A percentile compares a stretch with the other conserved stretches of the same genome.
Conservation (phyloP, 2,329 filamentous ascomycete genomes). For the Aspergillus puulaauensis region DNA sequence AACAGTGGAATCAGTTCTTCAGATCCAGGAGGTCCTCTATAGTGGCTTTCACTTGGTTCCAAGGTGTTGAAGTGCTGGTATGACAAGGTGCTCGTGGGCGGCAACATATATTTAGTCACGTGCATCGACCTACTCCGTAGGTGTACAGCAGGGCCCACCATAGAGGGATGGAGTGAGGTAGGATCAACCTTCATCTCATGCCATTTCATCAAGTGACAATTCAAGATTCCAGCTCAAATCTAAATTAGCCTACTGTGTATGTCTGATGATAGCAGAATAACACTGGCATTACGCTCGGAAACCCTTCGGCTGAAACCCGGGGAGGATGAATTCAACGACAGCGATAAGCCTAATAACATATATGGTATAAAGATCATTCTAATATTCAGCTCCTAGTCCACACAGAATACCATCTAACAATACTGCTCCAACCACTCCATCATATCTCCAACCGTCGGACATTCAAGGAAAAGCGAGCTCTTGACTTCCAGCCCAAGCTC, state of each 20-base stretch:
- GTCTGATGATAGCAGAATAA: no score
- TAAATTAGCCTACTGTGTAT: no score
- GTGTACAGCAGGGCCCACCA: no score
- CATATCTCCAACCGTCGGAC: conserved; percentile 21
- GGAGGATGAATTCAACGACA: neutral
- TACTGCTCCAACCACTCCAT: conserved; percentile 16
- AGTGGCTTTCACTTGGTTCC: neutral
- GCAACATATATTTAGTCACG: no score
- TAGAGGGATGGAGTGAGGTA: no score
- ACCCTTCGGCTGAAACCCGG: neutral
- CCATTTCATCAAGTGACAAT: no score
- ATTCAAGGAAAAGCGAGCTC: conserved; percentile 25
- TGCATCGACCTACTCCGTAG: no score
- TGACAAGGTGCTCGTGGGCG: no score
- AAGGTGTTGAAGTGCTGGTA: neutral
- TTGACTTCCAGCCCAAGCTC: conserved; percentile 32
- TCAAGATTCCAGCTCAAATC: no score
- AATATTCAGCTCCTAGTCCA: neutral
- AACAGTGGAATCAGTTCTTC: neutral
- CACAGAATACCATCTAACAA: neutral
- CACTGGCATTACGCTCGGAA: neutral
- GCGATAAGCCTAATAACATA: neutral
- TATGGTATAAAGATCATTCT: neutral
- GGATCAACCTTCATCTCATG: no score
- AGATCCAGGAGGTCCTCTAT: neutral